These are phyloP conservation scores for Butyriboletus loyo DNA, from an alignment of 768 basidiomycete species.

Conservation along the genomic window DNA sequence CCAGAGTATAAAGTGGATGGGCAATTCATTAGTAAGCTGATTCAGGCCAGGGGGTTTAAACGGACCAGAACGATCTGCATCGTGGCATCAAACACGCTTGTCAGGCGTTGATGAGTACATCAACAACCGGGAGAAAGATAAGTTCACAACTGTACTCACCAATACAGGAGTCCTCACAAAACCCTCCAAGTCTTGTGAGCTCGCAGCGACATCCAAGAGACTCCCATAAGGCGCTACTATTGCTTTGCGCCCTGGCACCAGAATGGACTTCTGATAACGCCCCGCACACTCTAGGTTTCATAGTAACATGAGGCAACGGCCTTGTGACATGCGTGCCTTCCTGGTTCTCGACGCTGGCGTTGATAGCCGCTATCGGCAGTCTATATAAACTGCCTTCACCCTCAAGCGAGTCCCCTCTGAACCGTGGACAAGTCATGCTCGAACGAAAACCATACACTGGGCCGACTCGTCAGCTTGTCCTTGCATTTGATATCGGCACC, in stretches of 20 bases:
- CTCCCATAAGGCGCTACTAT: too few species aligned
- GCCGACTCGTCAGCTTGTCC: conserved; percentile 27
- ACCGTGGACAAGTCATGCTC: conserved; percentile 19
- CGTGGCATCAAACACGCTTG: neutral
- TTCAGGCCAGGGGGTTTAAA: too few species aligned
- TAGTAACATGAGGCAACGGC: neutral
- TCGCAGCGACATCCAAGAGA: too few species aligned
- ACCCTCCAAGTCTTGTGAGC: neutral
- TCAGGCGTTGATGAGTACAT: too few species aligned
- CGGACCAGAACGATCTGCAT: too few species aligned
- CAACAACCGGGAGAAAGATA: too few species aligned
- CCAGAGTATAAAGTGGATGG: conserved; percentile 7
- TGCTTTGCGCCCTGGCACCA: neutral
- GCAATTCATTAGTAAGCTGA: neutral
- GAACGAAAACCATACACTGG: conserved; percentile 35
- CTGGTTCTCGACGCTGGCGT: neutral
- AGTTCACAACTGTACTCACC: too few species aligned
- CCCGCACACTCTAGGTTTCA: neutral
- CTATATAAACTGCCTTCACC: conserved; percentile 4
- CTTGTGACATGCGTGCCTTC: neutral
- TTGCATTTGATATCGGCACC: conserved; percentile 39
- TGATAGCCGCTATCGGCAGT: neutral
- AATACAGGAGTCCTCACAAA: too few species aligned
- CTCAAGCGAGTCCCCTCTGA: neutral
- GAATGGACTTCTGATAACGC: neutral